These are phyloP conservation scores for Huntiella abstrusa DNA, from an alignment of 2,329 filamentous ascomycete species.

Conservation along the genomic window DNA sequence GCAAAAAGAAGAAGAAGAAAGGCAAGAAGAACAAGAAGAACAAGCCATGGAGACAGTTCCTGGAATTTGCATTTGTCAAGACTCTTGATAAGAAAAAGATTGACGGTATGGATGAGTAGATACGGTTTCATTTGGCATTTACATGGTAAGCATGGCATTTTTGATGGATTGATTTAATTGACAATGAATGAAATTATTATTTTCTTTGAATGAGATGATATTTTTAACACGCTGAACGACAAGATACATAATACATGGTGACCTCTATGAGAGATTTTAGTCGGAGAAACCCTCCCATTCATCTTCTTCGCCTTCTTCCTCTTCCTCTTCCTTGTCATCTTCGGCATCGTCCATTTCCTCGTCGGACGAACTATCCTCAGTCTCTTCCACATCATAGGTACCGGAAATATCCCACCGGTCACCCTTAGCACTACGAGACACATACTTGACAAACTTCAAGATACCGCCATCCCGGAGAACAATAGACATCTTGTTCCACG, in stretches of 20 bases:
- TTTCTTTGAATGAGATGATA: neutral
- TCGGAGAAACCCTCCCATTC: constrained; percentile 10
- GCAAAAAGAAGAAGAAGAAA: constrained; percentile 23
- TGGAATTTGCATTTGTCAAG: constrained; percentile 61
- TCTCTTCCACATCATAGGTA: constrained; percentile 51
- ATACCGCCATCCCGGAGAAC: constrained; percentile 75
- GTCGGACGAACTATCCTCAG: constrained; percentile 26
- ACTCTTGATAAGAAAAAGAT: constrained; percentile 50
- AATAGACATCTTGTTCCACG: constrained; percentile 84
- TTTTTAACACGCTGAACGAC: neutral
- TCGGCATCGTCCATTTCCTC: constrained; percentile 20
- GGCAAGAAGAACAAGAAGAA: constrained; percentile 38
- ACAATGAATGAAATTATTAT: neutral
- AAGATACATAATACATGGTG: neutral
- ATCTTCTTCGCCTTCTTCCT: constrained; percentile 6
- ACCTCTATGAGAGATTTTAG: constrained; percentile 1
- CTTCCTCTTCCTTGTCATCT: constrained; percentile 17
- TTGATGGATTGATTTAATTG: neutral
- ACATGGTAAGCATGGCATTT: neutral
- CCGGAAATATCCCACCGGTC: constrained; percentile 86
- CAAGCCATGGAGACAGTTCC: constrained; percentile 60
- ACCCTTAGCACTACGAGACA: constrained; percentile 62
- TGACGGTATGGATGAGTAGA: constrained; percentile 20
- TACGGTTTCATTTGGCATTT: neutral
- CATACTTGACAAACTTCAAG: constrained; percentile 90